Conservation (phyloP, 768 basidiomycete genomes). For the Fistulinella prunicolor region DNA sequence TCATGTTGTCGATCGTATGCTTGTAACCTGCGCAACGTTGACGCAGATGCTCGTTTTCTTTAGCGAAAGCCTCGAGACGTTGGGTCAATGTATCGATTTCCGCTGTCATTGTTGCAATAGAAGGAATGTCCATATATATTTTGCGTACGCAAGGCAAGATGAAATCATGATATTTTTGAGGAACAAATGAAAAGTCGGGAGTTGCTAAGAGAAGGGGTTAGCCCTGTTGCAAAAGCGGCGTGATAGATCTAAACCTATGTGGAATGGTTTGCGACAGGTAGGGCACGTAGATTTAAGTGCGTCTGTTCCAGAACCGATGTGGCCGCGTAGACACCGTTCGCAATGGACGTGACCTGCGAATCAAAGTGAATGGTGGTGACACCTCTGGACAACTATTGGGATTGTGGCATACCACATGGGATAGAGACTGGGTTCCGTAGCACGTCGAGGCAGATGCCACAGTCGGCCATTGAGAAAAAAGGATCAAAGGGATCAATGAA, state of each 20-base stretch:
- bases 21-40: conserved; percentile 42
- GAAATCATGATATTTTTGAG: conserved; percentile 57
- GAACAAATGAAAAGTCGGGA: conserved; percentile 48
- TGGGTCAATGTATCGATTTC: conserved; percentile 38
- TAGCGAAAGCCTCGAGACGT: conserved; percentile 37
- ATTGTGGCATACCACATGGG: conserved; percentile 54
- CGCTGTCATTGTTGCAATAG: conserved; percentile 20
- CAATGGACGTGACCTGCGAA: conserved; percentile 64
- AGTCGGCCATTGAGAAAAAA: conserved; percentile 43
- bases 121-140: conserved; percentile 48
- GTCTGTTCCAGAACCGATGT: conserved; percentile 28
- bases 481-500: too few species aligned
- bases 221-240: background rate
- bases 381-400: background rate
- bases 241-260: conserved; percentile 44
- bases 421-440: conserved; percentile 54
- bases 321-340: conserved; percentile 49
- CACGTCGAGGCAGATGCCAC: conserved; percentile 59
- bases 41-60: conserved; percentile 44
- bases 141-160: conserved; percentile 56
- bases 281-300: conserved; percentile 52
- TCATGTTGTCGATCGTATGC: conserved; percentile 32
- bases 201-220: conserved; percentile 34
- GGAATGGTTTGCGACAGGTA: conserved; percentile 53
- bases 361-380: conserved; percentile 4